Conservation (phyloP, 1,284 basidiomycete species). For the Thecaphora thlaspeos region DNA sequence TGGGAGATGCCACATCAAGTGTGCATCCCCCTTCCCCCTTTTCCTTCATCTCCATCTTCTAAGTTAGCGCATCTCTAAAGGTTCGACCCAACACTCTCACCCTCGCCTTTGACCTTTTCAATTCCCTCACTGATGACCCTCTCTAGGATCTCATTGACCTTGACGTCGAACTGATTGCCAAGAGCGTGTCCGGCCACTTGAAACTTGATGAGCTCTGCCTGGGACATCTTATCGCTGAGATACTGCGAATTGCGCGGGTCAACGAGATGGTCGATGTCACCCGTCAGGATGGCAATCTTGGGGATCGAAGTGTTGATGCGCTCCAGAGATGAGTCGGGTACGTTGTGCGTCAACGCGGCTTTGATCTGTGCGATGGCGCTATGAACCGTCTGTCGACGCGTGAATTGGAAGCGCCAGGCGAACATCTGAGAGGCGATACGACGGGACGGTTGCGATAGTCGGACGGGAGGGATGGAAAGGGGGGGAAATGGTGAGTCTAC, state of each 20-base stretch:
- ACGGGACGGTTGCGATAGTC: no score
- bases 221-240: slow-evolving; percentile 68
- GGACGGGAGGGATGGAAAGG: no score
- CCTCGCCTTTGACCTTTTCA: neutral
- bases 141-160: slow-evolving; percentile 35
- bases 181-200: slow-evolving; percentile 70
- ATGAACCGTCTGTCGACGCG: slow-evolving; percentile 66
- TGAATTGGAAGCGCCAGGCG: slow-evolving; percentile 64
- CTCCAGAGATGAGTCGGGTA: slow-evolving; percentile 65
- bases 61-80: neutral
- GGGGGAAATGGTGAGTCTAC: no score
- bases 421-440: slow-evolving; percentile 63
- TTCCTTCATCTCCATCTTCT: no score
- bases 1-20: no score
- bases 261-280: slow-evolving; percentile 72
- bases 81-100: slow-evolving; percentile 1
- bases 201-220: slow-evolving; percentile 70
- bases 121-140: slow-evolving; percentile 13
- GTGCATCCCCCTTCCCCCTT: no score
- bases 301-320: slow-evolving; percentile 66
- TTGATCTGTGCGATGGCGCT: slow-evolving; percentile 74
- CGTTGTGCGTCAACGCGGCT: slow-evolving; percentile 71
- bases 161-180: slow-evolving; percentile 61
- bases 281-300: slow-evolving; percentile 69
- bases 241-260: slow-evolving; percentile 64